Percentiles rank a stretch among this genome's conserved stretches.
These are phyloP conservation scores for Magnusiomyces tetraspermus DNA, from an alignment of 1,139 yeast species.

Conservation along the genomic window DNA sequence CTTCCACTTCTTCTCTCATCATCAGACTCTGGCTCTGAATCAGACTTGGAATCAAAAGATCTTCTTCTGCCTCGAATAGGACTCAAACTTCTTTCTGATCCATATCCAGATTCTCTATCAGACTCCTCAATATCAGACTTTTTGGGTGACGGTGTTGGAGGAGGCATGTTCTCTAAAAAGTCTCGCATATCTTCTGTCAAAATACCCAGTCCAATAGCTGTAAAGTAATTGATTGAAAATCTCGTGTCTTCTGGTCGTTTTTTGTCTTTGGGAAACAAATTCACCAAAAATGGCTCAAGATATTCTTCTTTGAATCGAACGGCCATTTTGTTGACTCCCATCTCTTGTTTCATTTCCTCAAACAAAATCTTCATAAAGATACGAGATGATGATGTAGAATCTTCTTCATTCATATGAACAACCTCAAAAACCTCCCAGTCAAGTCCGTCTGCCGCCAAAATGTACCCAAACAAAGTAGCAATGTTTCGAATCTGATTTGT, in stretches of 20 bases:
- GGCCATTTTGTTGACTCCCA: slow-evolving; percentile 49
- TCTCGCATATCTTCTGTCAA: slow-evolving; percentile 77
- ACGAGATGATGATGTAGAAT: slow-evolving; percentile 71
- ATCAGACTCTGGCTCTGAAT: neutral
- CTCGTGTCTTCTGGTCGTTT: slow-evolving; percentile 45
- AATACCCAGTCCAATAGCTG: slow-evolving; percentile 83
- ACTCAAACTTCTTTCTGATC: neutral
- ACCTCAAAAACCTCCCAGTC: slow-evolving; percentile 49
- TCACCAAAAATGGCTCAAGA: slow-evolving; percentile 31
- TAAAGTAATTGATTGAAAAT: slow-evolving; percentile 81
- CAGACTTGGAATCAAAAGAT: neutral
- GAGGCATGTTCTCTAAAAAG: slow-evolving; percentile 37
- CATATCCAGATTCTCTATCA: neutral
- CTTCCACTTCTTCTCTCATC: neutral
- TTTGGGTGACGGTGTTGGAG: slow-evolving; percentile 38
- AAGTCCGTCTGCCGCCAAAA: slow-evolving; percentile 61
- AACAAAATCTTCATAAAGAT: slow-evolving; percentile 74
- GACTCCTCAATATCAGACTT: slow-evolving; percentile 38
- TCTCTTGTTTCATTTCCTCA: slow-evolving; percentile 69
- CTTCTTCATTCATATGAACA: slow-evolving; percentile 57
- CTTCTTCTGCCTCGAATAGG: neutral
- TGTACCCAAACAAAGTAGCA: slow-evolving; percentile 81
- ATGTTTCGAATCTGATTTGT: slow-evolving; percentile 67
- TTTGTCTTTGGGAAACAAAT: slow-evolving; percentile 37
- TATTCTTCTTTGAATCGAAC: slow-evolving; percentile 43